phyloP scores from a whole-genome alignment of 1,139 yeast genomes.

The Pneumocystis murina region DNA sequence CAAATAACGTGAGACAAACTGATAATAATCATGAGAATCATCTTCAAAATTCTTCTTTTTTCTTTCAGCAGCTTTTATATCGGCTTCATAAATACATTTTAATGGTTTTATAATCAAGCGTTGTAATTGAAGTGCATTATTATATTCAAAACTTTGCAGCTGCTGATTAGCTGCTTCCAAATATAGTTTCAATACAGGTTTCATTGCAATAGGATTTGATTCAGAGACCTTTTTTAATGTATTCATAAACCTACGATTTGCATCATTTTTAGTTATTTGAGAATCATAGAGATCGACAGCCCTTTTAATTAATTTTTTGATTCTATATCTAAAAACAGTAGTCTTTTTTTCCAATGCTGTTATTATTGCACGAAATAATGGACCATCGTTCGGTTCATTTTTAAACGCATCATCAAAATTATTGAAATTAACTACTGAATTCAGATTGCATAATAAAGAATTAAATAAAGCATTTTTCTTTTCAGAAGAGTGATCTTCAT shows the following conservation, averaged over 20 bases:
- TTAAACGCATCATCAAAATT: slow-evolving; percentile 15
- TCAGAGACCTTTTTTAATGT: slow-evolving; percentile 22
- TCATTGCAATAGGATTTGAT: slow-evolving; percentile 23
- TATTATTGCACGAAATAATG: slow-evolving; percentile 49
- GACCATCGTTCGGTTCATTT: slow-evolving; percentile 50
- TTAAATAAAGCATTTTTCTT: neutral
- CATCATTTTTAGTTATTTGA: slow-evolving; percentile 24
- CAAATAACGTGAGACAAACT: slow-evolving; percentile 55
- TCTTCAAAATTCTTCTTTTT: slow-evolving; percentile 50
- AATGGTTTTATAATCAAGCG: slow-evolving; percentile 28
- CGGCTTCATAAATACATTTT: slow-evolving; percentile 28
- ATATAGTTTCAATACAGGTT: slow-evolving; percentile 22
- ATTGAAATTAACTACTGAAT: neutral
- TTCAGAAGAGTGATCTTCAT: neutral
- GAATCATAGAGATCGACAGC: slow-evolving; percentile 26
- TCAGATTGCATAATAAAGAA: neutral
- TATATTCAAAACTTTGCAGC: slow-evolving; percentile 12
- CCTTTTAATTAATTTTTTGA: slow-evolving; percentile 29
- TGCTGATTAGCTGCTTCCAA: slow-evolving; percentile 17
- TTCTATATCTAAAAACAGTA: slow-evolving; percentile 33
- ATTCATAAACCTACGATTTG: slow-evolving; percentile 23
- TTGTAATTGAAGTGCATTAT: slow-evolving; percentile 19
- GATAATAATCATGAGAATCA: slow-evolving; percentile 57
- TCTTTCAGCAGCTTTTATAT: slow-evolving; percentile 28
- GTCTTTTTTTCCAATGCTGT: slow-evolving; percentile 40